Evolutionary conservation across 495 filamentous ascomycete genomes (phyloP).

Genomic region (Aspergillus leporis): DNA sequence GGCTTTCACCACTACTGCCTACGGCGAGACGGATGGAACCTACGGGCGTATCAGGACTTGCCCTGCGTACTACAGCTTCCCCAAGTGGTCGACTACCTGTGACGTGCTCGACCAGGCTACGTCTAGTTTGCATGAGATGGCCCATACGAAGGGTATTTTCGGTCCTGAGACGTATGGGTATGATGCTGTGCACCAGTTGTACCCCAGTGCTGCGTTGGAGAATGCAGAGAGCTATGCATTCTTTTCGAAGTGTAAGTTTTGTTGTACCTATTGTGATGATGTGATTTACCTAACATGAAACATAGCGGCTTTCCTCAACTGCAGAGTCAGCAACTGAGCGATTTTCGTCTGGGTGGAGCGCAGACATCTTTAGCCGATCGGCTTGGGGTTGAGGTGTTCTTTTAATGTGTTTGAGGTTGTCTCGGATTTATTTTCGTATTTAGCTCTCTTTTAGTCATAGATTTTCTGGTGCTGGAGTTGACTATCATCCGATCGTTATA

Average conservation of each 20-base stretch:
- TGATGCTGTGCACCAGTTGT: slow-evolving; percentile 1
- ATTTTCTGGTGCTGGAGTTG: neutral
- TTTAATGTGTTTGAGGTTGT: neutral
- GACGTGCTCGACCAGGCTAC: slow-evolving; percentile 8
- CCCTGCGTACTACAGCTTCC: slow-evolving; percentile 10
- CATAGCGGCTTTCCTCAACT: neutral
- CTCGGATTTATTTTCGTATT: neutral
- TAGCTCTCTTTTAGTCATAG: neutral
- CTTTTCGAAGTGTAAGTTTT: slow-evolving; percentile 11
- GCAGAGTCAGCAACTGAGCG: neutral
- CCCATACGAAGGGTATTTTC: slow-evolving; percentile 13
- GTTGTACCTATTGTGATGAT: neutral
- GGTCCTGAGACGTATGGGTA: slow-evolving; percentile 13
- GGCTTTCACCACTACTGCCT: slow-evolving; percentile 5
- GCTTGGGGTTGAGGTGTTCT: neutral
- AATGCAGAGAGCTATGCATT: slow-evolving; percentile 16
- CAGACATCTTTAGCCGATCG: neutral
- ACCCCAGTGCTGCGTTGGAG: neutral
- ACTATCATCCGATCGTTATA: neutral
- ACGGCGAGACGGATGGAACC: slow-evolving; percentile 8
- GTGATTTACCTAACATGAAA: too few species aligned
- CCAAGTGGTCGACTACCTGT: neutral
- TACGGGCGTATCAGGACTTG: slow-evolving; percentile 6
- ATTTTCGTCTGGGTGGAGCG: neutral
- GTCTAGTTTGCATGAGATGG: slow-evolving; percentile 12